A percentile compares a stretch with the other conserved stretches of the same genome.
Evolutionary conservation across 2,329 filamentous ascomycete genomes (phyloP).

Genomic region (Cytospora piceae): DNA sequence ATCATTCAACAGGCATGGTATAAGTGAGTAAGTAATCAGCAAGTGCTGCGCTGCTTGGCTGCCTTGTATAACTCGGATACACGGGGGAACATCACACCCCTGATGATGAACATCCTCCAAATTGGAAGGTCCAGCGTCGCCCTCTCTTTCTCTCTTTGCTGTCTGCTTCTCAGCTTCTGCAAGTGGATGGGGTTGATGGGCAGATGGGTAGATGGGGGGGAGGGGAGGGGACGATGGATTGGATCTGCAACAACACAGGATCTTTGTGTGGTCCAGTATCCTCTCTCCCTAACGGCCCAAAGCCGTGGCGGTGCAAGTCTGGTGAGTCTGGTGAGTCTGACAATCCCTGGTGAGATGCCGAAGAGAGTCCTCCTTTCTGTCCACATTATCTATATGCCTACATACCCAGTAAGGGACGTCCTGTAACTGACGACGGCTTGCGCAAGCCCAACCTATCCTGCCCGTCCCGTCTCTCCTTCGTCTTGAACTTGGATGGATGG

Average conservation of each 20-base stretch:
- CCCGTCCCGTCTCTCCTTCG: background rate
- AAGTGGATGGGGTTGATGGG: background rate
- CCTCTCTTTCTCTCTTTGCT: background rate
- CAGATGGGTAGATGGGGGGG: too few relatives aligned
- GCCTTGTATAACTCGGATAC: conserved; percentile 1
- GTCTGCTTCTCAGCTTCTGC: background rate
- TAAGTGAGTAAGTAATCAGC: too few relatives aligned
- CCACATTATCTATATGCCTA: background rate
- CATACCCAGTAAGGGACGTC: too few relatives aligned
- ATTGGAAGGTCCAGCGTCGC: conserved; percentile 4
- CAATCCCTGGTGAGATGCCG: background rate
- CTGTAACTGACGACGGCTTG: background rate
- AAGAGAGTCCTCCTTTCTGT: background rate
- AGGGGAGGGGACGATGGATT: background rate
- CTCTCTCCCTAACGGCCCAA: background rate
- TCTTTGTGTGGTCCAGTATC: background rate
- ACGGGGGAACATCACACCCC: background rate
- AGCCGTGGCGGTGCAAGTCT: background rate
- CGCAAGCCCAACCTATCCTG: background rate
- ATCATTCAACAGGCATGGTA: background rate
- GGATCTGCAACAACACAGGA: background rate
- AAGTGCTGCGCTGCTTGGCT: background rate
- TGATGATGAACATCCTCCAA: background rate
- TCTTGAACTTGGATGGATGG: background rate
- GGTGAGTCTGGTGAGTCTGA: too few relatives aligned